Evolutionary conservation across 1,284 basidiomycete species (phyloP).

Genomic region (Malassezia equina): DNA sequence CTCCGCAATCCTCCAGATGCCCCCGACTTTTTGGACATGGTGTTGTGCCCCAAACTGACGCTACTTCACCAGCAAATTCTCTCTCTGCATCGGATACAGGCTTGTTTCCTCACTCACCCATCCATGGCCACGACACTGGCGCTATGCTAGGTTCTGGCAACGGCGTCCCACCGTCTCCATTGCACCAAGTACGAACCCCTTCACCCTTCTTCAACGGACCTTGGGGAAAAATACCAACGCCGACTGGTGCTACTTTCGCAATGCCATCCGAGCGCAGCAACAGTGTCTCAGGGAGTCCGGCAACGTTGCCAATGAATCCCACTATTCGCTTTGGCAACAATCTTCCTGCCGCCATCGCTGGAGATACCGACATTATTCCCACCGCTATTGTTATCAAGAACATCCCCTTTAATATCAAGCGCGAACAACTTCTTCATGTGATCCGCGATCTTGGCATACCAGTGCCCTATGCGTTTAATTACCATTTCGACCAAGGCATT

Average conservation of each 20-base stretch:
- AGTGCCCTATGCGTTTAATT: slow-evolving; percentile 97
- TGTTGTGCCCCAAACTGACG: background rate
- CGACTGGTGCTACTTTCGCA: background rate
- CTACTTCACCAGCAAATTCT: background rate
- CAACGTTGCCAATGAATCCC: background rate
- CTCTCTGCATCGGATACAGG: background rate
- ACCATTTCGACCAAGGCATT: slow-evolving; percentile 53
- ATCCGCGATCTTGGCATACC: slow-evolving; percentile 89
- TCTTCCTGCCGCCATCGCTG: background rate
- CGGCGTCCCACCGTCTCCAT: background rate
- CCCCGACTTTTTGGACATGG: background rate
- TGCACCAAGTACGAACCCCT: background rate
- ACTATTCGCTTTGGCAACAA: slow-evolving; percentile 6
- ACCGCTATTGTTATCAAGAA: slow-evolving; percentile 99
- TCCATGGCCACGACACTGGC: background rate
- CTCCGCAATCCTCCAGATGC: background rate
- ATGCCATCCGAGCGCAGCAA: background rate
- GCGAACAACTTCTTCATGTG: slow-evolving; percentile 87
- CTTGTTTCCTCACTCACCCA: background rate
- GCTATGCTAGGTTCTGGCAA: background rate
- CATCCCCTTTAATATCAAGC: slow-evolving; percentile 95
- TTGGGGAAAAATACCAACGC: background rate
- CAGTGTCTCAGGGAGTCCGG: background rate
- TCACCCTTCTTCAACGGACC: background rate
- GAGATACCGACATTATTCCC: slow-evolving; percentile 87